These are phyloP conservation scores for Podospora pseudopauciseta DNA, from an alignment of 495 filamentous ascomycete species.

Conservation along the genomic window DNA sequence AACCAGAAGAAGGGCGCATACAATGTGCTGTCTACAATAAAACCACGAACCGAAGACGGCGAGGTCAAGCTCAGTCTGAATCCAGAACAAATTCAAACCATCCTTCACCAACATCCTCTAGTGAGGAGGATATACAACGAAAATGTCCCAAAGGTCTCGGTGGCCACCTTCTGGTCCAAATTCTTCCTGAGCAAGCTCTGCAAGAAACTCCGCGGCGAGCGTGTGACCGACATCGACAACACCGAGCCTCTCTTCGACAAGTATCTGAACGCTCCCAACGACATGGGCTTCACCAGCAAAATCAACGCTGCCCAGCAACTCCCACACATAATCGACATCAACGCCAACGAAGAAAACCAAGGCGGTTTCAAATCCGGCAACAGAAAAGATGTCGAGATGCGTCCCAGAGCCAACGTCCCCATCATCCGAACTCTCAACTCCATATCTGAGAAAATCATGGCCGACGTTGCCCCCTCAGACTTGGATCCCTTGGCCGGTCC, in stretches of 20 bases:
- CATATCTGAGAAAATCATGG: conserved; percentile 86
- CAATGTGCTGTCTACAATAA: conserved; percentile 89
- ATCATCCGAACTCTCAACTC: conserved; percentile 84
- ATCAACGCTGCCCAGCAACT: conserved; percentile 56
- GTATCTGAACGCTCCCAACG: conserved; percentile 70
- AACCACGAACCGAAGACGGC: conserved; percentile 72
- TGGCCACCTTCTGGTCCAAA: conserved; percentile 81
- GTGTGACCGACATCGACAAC: conserved; percentile 67
- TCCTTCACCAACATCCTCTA: conserved; percentile 88
- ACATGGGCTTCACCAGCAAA: conserved; percentile 45
- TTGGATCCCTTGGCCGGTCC: conserved; percentile 41
- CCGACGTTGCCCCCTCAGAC: conserved; percentile 75
- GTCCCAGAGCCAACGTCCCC: conserved; percentile 52
- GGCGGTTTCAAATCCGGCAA: conserved; percentile 68
- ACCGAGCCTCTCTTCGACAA: conserved; percentile 75
- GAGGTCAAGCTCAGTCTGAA: conserved; percentile 77
- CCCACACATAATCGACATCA: conserved; percentile 85
- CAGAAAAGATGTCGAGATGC: conserved; percentile 81
- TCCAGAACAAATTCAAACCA: conserved; percentile 87
- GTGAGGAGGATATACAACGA: conserved; percentile 91
- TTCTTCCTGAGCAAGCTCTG: conserved; percentile 88
- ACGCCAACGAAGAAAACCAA: conserved; percentile 90
- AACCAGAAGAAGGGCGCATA: conserved; percentile 81
- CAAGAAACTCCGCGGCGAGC: conserved; percentile 88
- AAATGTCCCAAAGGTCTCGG: conserved; percentile 76